Percentiles rank a stretch among this genome's conserved stretches.
Conservation (phyloP, 2,329 filamentous ascomycete genomes). For the Diaporthe nobilis region DNA sequence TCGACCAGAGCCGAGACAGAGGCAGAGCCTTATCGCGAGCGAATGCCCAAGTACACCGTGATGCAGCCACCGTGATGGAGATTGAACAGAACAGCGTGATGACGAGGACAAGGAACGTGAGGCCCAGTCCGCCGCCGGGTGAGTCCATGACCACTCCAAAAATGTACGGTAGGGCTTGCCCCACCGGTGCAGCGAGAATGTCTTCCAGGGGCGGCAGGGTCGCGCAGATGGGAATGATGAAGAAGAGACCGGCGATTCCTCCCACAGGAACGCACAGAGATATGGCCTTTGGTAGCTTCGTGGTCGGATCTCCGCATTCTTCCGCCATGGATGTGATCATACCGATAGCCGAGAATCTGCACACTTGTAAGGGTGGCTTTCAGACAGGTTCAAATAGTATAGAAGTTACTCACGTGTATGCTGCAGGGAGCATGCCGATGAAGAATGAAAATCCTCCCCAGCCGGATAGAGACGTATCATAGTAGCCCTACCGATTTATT, state of each 20-base stretch:
- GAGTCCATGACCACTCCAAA: conserved; percentile 65
- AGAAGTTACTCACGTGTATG: conserved; percentile 59
- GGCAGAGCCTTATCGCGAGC: conserved; percentile 72
- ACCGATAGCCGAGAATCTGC: conserved; percentile 68
- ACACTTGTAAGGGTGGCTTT: neutral
- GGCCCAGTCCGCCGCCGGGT: conserved; percentile 63
- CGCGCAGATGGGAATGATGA: conserved; percentile 63
- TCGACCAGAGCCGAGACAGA: conserved; percentile 62
- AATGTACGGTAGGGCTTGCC: conserved; percentile 69
- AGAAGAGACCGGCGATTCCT: conserved; percentile 68
- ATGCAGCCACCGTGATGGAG: conserved; percentile 77
- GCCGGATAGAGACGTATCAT: conserved; percentile 68
- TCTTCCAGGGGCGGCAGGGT: conserved; percentile 58
- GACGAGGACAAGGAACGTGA: conserved; percentile 67
- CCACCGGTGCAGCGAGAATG: conserved; percentile 62
- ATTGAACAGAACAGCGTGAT: conserved; percentile 73
- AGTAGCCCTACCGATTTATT: conserved; percentile 57
- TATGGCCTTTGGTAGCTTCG: conserved; percentile 67
- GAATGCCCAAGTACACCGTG: conserved; percentile 77
- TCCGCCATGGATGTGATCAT: conserved; percentile 76
- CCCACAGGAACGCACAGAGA: conserved; percentile 66
- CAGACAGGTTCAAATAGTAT: no score
- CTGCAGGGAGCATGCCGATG: conserved; percentile 72
- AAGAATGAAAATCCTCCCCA: conserved; percentile 74
- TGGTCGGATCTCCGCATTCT: conserved; percentile 66